Evolutionary conservation across 352 stramenopile species (phyloP).

Genomic region (Phytophthora brassicae): DNA sequence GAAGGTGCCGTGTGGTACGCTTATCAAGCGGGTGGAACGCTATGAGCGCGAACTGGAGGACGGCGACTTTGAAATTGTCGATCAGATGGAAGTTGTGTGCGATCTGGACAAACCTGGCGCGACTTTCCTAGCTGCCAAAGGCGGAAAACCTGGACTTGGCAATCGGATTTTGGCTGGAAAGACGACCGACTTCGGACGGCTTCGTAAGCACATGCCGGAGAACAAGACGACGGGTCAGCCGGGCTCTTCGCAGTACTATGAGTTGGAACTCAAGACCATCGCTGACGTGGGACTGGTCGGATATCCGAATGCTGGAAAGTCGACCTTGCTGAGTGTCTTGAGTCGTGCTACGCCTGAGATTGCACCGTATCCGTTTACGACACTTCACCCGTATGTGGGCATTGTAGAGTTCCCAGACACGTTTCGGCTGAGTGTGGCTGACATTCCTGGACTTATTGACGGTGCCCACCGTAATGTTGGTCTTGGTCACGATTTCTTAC

Average conservation of each 20-base stretch:
- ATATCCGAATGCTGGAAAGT: slow-evolving; percentile 99
- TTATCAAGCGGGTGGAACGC: slow-evolving; percentile 86
- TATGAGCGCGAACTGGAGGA: slow-evolving; percentile 74
- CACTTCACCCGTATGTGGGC: slow-evolving; percentile 94
- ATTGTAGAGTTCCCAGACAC: slow-evolving; percentile 95
- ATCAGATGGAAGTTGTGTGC: slow-evolving; percentile 73
- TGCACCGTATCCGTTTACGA: slow-evolving; percentile 98
- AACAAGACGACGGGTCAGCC: slow-evolving; percentile 84
- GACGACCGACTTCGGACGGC: slow-evolving; percentile 75
- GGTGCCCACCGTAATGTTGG: slow-evolving; percentile 94
- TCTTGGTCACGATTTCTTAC: slow-evolving; percentile 98
- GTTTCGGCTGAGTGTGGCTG: slow-evolving; percentile 89
- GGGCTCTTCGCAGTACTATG: slow-evolving; percentile 93
- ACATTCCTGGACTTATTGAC: slow-evolving; percentile 90
- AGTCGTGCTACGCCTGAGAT: slow-evolving; percentile 94
- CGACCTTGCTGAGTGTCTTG: slow-evolving; percentile 92
- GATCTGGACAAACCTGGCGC: slow-evolving; percentile 78
- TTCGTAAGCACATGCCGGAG: slow-evolving; percentile 87
- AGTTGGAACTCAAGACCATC: slow-evolving; percentile 98
- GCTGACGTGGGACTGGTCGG: slow-evolving; percentile 98
- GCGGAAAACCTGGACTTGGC: slow-evolving; percentile 81
- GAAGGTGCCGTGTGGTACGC: slow-evolving; percentile 84
- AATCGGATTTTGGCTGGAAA: slow-evolving; percentile 87
- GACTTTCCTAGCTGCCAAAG: slow-evolving; percentile 71
- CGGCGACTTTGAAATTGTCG: slow-evolving; percentile 81